Evolutionary conservation across 768 basidiomycete species (phyloP), one percentile per base, ranked within the genome.

Genomic region (Rhodocollybia butyracea): DNA sequence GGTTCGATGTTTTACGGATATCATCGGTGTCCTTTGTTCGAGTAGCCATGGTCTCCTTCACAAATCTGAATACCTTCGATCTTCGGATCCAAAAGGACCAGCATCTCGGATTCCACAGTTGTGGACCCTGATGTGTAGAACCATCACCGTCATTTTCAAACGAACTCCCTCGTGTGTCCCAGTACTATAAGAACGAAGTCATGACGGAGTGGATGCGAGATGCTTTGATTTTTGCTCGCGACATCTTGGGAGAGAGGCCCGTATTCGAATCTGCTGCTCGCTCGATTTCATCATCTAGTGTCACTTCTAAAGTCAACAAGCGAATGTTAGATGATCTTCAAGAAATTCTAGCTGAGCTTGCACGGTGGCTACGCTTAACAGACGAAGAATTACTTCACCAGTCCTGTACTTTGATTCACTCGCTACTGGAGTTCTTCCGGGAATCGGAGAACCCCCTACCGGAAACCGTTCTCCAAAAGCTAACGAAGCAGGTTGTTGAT

Each of bases 201-300:
- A 97, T 99, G 95, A 80, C 89, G 13, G 81, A 85, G 30, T 99
- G 97, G 97, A 98, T 99, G 97, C 84, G 95, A 54, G 97, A 98
- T 66, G 97, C 95, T 2, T 77, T 98, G 50, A 94, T 98, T 59
- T 94, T 97, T 63, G 94, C 88, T 8, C 74, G 89, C 60, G 90
- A 95, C 63, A 80, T 97, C 76, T 71, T 97, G 45, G 87, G 84
- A 2, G 86, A 93, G 59, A 83, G 93, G 70, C 75, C 84, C 40
- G 81, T 87, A 11, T 84, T 99, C 58, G 94, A 96, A 68, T 76
- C 75, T 26, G 87, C 88, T 10, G 68, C 65, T 34, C 60, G 70
- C 55, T 48, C 46, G 19, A 27, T 30, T 19, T n/a, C 42, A 24
- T 29, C 40, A 54, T 47, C 42, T 6, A n/a, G 5, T 22, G 13